Percentiles rank a stretch among this genome's conserved stretches.
Evolutionary conservation across 768 basidiomycete genomes (phyloP).

Genomic region (Harrya chromipes): DNA sequence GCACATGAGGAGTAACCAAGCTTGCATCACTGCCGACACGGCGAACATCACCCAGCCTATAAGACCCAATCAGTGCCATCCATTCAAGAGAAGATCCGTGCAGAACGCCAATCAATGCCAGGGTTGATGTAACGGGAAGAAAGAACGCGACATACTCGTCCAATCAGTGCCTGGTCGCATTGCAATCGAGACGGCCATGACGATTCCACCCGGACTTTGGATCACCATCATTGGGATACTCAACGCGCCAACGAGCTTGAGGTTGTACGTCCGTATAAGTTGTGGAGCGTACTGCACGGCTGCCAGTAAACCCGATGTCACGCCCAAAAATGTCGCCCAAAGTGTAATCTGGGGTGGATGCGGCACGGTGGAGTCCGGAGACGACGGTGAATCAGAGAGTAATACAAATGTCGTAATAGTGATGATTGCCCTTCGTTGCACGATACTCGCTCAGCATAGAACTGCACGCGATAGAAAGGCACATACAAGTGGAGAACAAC

Average conservation of each 20-base stretch:
- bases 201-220: constrained; percentile 83
- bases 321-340: constrained; percentile 88
- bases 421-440: constrained; percentile 36
- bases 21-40: constrained; percentile 83
- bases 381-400: constrained; percentile 41
- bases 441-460: neutral
- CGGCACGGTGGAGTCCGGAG: constrained; percentile 35
- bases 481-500: constrained; percentile 72
- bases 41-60: constrained; percentile 80
- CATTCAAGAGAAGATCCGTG: too few relatives aligned
- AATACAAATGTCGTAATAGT: constrained; percentile 62
- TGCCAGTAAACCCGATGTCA: constrained; percentile 75
- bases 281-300: constrained; percentile 89
- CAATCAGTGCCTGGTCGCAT: constrained; percentile 78
- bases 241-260: constrained; percentile 84
- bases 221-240: constrained; percentile 96
- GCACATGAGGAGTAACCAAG: constrained; percentile 79
- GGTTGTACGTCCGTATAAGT: constrained; percentile 70
- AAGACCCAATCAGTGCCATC: neutral
- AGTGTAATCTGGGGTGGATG: constrained; percentile 38
- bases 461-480: neutral
- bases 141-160: constrained; percentile 55
- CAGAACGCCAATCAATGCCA: too few relatives aligned
- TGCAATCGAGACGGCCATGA: constrained; percentile 86
- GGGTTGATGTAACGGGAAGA: neutral